Base-by-base conservation (phyloP, 768 basidiomycete species). In the Kwoniella dejecticola region DNA sequence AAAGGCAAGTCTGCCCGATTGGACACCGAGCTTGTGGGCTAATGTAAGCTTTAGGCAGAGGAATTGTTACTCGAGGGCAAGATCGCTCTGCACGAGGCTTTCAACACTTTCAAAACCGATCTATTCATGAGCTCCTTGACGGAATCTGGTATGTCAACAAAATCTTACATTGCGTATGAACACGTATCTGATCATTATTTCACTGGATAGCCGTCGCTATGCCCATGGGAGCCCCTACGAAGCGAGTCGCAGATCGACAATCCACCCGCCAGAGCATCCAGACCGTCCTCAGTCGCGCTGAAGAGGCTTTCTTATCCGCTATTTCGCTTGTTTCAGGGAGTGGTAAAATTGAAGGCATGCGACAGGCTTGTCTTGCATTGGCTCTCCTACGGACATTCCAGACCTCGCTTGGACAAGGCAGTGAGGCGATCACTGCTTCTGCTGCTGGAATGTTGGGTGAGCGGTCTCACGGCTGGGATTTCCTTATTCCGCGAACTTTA, bases 81-180 rank as follows among this genome's bases (percentile, higher is more conserved):
- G 65, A 80, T 95, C n/a, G 87, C 86, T 0, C 79, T 97, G 27
- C 86, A 89, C 53, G 84, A 87, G 26, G 89, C 88, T 0, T 87
- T 93, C 67, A 83, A 84, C 36, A 86, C 86, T 6, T 91, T 95
- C 81, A 85, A 85, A 30, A 83, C 85, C 0, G 93, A 97, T 74
- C 89, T 96, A 81, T 89, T 93, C 75, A 81, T 96, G 60, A 92
- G 88, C 71, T 93, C 93, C 17, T 80, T 97, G 23, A 84, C 88
- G 0, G 95, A 98, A 75, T 95, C 95, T 0, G 87, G 93, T 95
- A 70, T 33, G 90, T 80, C 19, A 12, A 7, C 19, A 46, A 57
- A 36, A 31, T 10, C 26, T n/a, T 11, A n/a, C n/a, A n/a, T n/a
- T n/a, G n/a, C n/a, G n/a, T n/a, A n/a, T n/a, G n/a, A n/a, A n/a